A percentile compares a stretch with the other conserved stretches of the same genome.
These are phyloP conservation scores for Picochlorum sp. DNA, from an alignment of 139 green algal genomes.

Conservation along the genomic window DNA sequence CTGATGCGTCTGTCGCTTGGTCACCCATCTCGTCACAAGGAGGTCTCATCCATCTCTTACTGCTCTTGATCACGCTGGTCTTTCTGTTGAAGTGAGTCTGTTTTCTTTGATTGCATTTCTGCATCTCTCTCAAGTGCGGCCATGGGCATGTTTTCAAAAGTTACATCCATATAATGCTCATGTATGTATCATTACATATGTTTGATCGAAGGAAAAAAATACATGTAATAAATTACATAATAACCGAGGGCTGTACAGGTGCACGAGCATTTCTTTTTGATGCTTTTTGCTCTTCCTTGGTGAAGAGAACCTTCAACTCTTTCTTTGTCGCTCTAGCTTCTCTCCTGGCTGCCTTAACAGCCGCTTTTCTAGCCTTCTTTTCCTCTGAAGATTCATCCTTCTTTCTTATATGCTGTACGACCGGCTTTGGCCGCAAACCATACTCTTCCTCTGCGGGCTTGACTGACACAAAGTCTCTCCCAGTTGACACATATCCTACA, in stretches of 20 bases:
- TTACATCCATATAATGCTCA: no score
- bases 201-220: no score
- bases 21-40: no score
- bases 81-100: no score
- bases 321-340: slow-evolving; percentile 66
- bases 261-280: slow-evolving; percentile 15
- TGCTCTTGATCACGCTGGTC: no score
- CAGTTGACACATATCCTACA: slow-evolving; percentile 5
- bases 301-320: slow-evolving; percentile 69
- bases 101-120: no score
- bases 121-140: no score
- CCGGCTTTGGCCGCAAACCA: neutral
- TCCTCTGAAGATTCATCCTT: slow-evolving; percentile 77
- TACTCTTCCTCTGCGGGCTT: neutral
- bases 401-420: slow-evolving; percentile 14
- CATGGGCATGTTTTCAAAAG: no score
- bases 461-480: neutral
- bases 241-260: slow-evolving; percentile 17
- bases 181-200: no score
- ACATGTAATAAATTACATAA: slow-evolving; percentile 8
- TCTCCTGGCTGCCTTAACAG: slow-evolving; percentile 63
- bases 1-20: no score
- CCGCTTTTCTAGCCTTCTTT: slow-evolving; percentile 64
- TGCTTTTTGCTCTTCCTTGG: slow-evolving; percentile 38
- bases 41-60: no score